Evolutionary conservation across 139 green algal species (phyloP).

Genomic region (Closterium sp.): DNA sequence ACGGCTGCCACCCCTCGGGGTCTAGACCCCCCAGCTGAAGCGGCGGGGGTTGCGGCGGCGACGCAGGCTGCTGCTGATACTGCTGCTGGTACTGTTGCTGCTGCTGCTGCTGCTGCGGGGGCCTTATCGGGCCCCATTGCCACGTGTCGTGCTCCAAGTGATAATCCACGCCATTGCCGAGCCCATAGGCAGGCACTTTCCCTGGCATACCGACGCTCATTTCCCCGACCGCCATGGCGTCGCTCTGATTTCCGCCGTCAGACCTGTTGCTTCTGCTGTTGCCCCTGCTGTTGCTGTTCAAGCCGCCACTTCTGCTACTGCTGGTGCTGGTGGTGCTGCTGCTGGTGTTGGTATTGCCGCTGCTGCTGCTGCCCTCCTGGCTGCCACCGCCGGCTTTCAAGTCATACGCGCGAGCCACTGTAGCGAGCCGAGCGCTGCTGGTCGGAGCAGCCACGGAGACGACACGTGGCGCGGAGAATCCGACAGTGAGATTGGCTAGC

Average conservation of each 20-base stretch:
- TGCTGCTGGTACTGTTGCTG: not conserved
- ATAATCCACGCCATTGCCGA: not conserved
- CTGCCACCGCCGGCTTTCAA: not conserved
- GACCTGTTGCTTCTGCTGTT: not conserved
- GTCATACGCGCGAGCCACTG: not conserved
- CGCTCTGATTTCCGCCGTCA: not conserved
- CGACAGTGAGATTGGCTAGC: not conserved
- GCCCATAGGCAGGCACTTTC: not conserved
- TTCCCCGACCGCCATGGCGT: not conserved
- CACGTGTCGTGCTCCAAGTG: not conserved
- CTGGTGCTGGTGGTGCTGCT: too few species aligned
- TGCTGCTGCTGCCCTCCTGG: not conserved
- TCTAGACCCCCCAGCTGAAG: not conserved
- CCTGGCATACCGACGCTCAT: not conserved
- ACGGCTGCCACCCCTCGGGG: not conserved
- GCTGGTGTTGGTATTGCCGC: too few species aligned
- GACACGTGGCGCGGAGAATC: not conserved
- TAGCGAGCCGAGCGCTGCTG: not conserved
- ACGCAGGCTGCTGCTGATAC: not conserved
- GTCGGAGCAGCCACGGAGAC: not conserved
- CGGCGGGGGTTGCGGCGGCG: not conserved
- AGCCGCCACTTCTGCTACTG: too few species aligned
- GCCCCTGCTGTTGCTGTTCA: not conserved
- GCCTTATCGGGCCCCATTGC: not conserved
- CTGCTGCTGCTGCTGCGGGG: not conserved